Percentiles rank a stretch among this genome's conserved stretches.
These are phyloP conservation scores for Cercophora scortea DNA, from an alignment of 495 filamentous ascomycete species.

Conservation along the genomic window DNA sequence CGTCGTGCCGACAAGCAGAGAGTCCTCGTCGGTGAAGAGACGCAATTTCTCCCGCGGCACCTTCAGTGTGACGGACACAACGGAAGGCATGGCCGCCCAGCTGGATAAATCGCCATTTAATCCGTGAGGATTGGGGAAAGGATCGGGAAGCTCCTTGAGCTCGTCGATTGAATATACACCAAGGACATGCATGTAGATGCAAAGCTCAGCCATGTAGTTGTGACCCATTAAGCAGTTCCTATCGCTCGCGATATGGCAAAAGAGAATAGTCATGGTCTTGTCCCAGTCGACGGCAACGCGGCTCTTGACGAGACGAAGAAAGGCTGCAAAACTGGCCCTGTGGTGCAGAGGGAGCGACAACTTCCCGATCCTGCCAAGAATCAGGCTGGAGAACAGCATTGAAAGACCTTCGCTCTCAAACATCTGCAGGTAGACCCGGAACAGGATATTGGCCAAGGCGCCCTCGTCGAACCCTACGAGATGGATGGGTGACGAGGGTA, in stretches of 20 bases:
- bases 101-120: neutral
- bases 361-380: conserved; percentile 1
- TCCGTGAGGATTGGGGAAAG: too few relatives aligned
- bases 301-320: conserved; percentile 2
- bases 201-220: conserved; percentile 20
- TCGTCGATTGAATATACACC: conserved; percentile 5
- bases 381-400: neutral
- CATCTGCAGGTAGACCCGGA: conserved; percentile 16
- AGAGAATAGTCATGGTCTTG: conserved; percentile 9
- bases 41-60: conserved; percentile 16
- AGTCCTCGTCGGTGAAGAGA: neutral
- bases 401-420: neutral
- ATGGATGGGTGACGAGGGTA: neutral
- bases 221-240: conserved; percentile 1
- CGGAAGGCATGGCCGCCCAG: conserved; percentile 26
- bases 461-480: neutral
- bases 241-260: conserved; percentile 13
- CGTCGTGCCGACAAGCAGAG: neutral
- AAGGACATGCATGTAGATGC: conserved; percentile 19
- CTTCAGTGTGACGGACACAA: conserved; percentile 28
- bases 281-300: neutral
- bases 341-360: conserved; percentile 19
- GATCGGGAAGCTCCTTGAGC: neutral
- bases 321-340: conserved; percentile 30
- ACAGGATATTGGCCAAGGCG: neutral